phyloP scores from a whole-genome alignment of 352 stramenopile species.

The Plasmopara muralis region DNA sequence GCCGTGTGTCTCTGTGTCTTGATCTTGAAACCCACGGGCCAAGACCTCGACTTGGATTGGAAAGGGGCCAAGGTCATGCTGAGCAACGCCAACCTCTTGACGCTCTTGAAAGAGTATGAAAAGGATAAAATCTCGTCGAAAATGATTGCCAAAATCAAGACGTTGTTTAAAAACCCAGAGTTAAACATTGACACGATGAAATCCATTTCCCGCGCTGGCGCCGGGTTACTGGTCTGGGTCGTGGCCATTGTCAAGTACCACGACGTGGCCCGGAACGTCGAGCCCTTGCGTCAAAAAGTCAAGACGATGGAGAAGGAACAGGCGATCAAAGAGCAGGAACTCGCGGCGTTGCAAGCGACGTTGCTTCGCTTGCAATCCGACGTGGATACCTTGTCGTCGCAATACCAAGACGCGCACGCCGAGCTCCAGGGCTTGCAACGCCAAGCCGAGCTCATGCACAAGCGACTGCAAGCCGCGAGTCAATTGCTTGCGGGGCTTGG shows the following conservation, averaged over 20 bases:
- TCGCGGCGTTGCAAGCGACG: constrained; percentile 80
- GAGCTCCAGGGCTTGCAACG: constrained; percentile 89
- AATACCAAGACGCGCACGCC: constrained; percentile 88
- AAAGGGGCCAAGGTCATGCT: constrained; percentile 95
- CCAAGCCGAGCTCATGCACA: constrained; percentile 94
- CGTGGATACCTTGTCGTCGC: constrained; percentile 84
- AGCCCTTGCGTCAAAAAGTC: constrained; percentile 88
- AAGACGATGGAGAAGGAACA: constrained; percentile 93
- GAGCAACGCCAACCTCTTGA: constrained; percentile 87
- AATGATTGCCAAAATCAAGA: constrained; percentile 93
- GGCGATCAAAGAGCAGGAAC: constrained; percentile 83
- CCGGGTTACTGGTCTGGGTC: constrained; percentile 91
- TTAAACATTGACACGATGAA: constrained; percentile 94
- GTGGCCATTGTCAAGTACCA: constrained; percentile 95
- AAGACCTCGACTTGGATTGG: constrained; percentile 89
- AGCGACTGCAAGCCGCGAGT: constrained; percentile 86
- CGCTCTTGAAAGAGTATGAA: constrained; percentile 91
- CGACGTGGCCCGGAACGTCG: constrained; percentile 92
- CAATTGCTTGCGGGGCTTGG: constrained; percentile 90
- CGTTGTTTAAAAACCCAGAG: constrained; percentile 91
- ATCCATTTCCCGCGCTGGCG: constrained; percentile 87
- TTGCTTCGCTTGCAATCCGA: constrained; percentile 80
- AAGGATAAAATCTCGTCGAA: constrained; percentile 95
- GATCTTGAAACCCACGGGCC: constrained; percentile 88
- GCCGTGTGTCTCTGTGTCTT: constrained; percentile 90